Evolutionary conservation across 176 grass and related monocot species (phyloP), one percentile per base, ranked within the genome.

Genomic region (Miscanthus lutarioriparius): DNA sequence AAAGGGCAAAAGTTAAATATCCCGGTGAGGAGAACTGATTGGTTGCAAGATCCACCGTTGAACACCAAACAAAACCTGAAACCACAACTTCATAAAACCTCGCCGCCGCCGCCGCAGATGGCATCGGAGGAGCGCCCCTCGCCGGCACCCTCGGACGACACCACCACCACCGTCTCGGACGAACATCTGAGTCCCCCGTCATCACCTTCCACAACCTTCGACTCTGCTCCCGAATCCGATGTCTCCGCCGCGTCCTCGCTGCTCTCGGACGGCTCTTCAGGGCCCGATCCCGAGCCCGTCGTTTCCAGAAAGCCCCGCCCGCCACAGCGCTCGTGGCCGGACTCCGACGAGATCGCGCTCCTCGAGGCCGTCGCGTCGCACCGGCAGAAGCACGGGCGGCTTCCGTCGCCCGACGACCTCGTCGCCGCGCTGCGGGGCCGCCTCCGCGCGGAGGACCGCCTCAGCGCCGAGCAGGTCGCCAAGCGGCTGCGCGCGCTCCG

Each of bases 341-440:
- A 30, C 27, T 32, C 71, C 7, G 71, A 75, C 4, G 81, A 83
- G 58, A 75, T 83, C 25, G 40, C 81, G 20, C 40, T 83, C 26
- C 81, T 83, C 28, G 71, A 83, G 58, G 58, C 59, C 58, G 58
- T 33, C 70, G 7, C 0, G 19, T 20, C 58, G 27, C 58, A 75
- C 70, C 58, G 23, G 10, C 12, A 64, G 58, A 13, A 4, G 27
- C 70, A 74, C 70, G 71, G 59, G 7, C 28, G 41, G 0, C 1
- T 30, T 13, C 71, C 58, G 8, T 26, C 58, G 40, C 28, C 27
- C 39, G 7, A 23, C 13, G 81, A 65, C 4, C 70, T 83, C 40
- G 12, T 2, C 58, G 58, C 39, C 11, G 58, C 27, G 7, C 71
- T 83, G 17, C 58, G 20, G 4, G 25, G 71, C 39, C 69, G 54